phyloP scores from a whole-genome alignment of 2,329 filamentous ascomycete genomes.

The Colletotrichum paranaense region DNA sequence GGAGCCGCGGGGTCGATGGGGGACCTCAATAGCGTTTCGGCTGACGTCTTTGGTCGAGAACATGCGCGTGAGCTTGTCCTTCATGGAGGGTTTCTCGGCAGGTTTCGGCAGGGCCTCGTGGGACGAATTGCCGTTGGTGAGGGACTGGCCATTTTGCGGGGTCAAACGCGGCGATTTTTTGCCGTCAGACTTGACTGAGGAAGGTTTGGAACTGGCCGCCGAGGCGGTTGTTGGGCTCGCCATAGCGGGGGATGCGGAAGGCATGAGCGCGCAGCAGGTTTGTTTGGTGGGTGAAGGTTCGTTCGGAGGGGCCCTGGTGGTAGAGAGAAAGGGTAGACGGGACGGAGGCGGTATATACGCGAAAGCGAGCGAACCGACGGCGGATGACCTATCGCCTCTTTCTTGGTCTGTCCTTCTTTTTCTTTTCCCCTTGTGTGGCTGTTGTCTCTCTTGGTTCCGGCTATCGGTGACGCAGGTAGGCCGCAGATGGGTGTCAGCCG shows the following conservation, averaged over 20 bases:
- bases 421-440: neutral
- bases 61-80: constrained; percentile 73
- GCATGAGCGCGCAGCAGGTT: constrained; percentile 24
- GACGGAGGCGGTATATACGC: constrained; percentile 26
- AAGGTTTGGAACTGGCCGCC: constrained; percentile 59
- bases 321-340: constrained; percentile 9
- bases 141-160: constrained; percentile 51
- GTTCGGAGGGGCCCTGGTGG: neutral
- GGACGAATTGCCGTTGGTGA: constrained; percentile 37
- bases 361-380: constrained; percentile 21
- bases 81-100: constrained; percentile 70
- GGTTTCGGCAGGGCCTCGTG: constrained; percentile 46
- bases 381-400: constrained; percentile 10
- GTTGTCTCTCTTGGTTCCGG: constrained; percentile 5
- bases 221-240: constrained; percentile 42
- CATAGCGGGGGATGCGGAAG: constrained; percentile 33
- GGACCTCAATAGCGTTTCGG: constrained; percentile 48
- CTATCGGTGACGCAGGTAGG: constrained; percentile 16
- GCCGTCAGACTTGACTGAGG: constrained; percentile 59
- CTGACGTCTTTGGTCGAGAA: constrained; percentile 68
- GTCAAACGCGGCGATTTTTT: constrained; percentile 51
- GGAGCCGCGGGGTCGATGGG: constrained; percentile 48
- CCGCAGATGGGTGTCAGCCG: constrained; percentile 28
- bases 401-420: neutral
- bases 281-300: neutral